Conservation (phyloP, 108 stramenopile genomes). For the Seminavis robusta region DNA sequence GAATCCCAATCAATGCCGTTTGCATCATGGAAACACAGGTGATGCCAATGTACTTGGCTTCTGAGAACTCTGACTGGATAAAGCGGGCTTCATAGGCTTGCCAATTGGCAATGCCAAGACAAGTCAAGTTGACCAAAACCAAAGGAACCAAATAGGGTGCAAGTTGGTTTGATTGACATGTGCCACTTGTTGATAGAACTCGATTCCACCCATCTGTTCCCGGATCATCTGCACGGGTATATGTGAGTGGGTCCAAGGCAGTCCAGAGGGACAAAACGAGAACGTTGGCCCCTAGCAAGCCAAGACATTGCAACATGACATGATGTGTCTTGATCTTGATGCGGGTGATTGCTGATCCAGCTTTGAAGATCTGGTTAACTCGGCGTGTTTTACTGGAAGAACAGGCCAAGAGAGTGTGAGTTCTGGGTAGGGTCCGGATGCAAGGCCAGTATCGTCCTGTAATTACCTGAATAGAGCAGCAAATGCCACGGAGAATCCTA, state of each 20-base stretch:
- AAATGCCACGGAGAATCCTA: slow-evolving; percentile 52
- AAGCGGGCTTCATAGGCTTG: slow-evolving; percentile 39
- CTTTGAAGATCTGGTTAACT: slow-evolving; percentile 12
- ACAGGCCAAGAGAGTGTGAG: too few species aligned
- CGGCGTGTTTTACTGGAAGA: too few species aligned
- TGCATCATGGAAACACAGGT: slow-evolving; percentile 28
- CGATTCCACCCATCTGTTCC: slow-evolving; percentile 30
- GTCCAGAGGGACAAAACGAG: slow-evolving; percentile 39
- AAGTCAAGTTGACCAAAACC: slow-evolving; percentile 15
- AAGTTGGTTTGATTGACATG: slow-evolving; percentile 1
- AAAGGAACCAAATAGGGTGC: slow-evolving; percentile 3
- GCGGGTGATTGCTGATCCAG: slow-evolving; percentile 2
- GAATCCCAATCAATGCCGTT: slow-evolving; percentile 29
- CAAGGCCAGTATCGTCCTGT: too few species aligned
- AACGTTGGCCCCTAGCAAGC: slow-evolving; percentile 26
- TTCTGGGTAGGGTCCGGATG: too few species aligned
- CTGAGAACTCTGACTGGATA: slow-evolving; percentile 35
- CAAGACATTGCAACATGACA: slow-evolving; percentile 39
- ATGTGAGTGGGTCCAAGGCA: slow-evolving; percentile 29
- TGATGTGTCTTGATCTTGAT: slow-evolving; percentile 23
- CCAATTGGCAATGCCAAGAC: slow-evolving; percentile 23
- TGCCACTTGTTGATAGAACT: background rate
- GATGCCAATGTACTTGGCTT: slow-evolving; percentile 28
- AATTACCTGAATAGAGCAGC: slow-evolving; percentile 45
- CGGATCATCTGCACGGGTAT: slow-evolving; percentile 3